Percentiles rank a stretch among this genome's conserved stretches.
Evolutionary conservation across 2,329 filamentous ascomycete genomes (phyloP).

Genomic region (Aspergillus bombycis): DNA sequence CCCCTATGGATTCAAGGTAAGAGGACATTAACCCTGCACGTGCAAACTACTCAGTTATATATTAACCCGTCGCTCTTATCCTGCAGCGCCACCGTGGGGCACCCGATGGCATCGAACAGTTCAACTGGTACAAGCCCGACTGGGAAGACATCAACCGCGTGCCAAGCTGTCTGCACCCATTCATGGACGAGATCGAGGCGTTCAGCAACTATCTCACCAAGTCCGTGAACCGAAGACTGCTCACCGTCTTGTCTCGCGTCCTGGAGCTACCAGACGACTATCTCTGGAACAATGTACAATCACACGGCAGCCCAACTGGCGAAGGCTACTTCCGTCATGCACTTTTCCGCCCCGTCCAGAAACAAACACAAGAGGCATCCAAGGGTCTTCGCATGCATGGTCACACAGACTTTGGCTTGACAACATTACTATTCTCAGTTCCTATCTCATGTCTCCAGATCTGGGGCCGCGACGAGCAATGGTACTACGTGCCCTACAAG

Average conservation of each 20-base stretch:
- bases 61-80: background rate
- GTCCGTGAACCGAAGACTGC: slow-evolving; percentile 50
- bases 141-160: slow-evolving; percentile 47
- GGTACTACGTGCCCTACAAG: slow-evolving; percentile 50
- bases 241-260: slow-evolving; percentile 48
- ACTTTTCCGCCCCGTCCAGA: slow-evolving; percentile 42
- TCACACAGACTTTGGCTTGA: slow-evolving; percentile 54
- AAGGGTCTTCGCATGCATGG: slow-evolving; percentile 47
- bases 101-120: slow-evolving; percentile 57
- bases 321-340: slow-evolving; percentile 54
- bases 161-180: slow-evolving; percentile 52
- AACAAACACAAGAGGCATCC: slow-evolving; percentile 42
- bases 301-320: slow-evolving; percentile 46
- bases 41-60: rapidly evolving
- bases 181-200: slow-evolving; percentile 54
- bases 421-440: slow-evolving; percentile 52
- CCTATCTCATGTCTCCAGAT: slow-evolving; percentile 54
- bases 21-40: background rate
- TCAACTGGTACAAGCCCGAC: slow-evolving; percentile 56
- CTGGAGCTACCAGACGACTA: slow-evolving; percentile 51
- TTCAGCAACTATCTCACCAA: slow-evolving; percentile 54
- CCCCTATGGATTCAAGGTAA: slow-evolving; percentile 50
- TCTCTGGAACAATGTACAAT: slow-evolving; percentile 50
- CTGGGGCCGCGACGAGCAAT: slow-evolving; percentile 48
- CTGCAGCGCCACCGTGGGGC: slow-evolving; percentile 45